Conservation (phyloP, 2,329 filamentous ascomycete genomes). For the Colletotrichum orchidophilum region DNA sequence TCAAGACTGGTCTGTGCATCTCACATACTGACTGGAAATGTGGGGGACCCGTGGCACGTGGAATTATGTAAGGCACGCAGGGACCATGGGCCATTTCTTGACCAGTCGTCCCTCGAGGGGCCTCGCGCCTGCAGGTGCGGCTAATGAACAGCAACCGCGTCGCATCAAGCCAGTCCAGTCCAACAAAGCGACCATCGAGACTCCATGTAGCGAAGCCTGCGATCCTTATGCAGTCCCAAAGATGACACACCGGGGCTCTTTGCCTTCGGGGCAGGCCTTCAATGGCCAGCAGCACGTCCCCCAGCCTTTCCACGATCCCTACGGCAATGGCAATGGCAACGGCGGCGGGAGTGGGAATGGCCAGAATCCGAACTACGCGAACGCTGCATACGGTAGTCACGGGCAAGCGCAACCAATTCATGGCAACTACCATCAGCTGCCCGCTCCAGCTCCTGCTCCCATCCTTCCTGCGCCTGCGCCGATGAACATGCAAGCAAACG, state of each 20-base stretch:
- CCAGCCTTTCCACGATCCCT: slow-evolving; percentile 24
- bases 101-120: slow-evolving; percentile 15
- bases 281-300: slow-evolving; percentile 45
- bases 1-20: slow-evolving; percentile 3
- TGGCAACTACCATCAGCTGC: slow-evolving; percentile 40
- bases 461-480: slow-evolving; percentile 38
- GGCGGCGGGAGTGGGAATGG: slow-evolving; percentile 30
- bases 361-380: slow-evolving; percentile 34
- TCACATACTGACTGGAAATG: not conserved
- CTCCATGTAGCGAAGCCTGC: slow-evolving; percentile 21
- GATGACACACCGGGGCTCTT: slow-evolving; percentile 48
- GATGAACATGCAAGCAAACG: slow-evolving; percentile 34
- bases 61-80: slow-evolving; percentile 26
- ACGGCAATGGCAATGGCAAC: slow-evolving; percentile 28
- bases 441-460: slow-evolving; percentile 39
- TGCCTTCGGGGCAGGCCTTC: slow-evolving; percentile 52
- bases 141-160: slow-evolving; percentile 34
- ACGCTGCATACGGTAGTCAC: slow-evolving; percentile 32
- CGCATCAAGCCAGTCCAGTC: slow-evolving; percentile 23
- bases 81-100: slow-evolving; percentile 1
- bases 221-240: slow-evolving; percentile 38
- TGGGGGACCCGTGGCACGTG: slow-evolving; percentile 15
- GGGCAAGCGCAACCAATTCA: slow-evolving; percentile 41
- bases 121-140: slow-evolving; percentile 27
- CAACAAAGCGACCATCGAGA: slow-evolving; percentile 25